Evolutionary conservation across 108 stramenopile genomes (phyloP).

Genomic region (Conticribra guillardii): DNA sequence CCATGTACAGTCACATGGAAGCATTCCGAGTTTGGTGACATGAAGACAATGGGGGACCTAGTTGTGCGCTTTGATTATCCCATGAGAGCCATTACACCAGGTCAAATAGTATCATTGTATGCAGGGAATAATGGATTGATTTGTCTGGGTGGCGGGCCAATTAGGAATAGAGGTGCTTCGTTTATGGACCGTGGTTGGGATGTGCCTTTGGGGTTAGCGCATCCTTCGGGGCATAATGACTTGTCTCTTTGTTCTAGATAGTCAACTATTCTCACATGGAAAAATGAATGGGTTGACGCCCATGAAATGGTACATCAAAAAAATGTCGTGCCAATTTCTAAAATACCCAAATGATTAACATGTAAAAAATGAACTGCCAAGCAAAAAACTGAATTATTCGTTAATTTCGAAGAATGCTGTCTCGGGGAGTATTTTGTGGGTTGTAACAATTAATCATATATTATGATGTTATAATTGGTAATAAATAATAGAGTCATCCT

Average conservation of each 20-base stretch:
- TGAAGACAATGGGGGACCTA: constrained; percentile 15
- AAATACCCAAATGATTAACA: too few relatives aligned
- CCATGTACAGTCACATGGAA: constrained; percentile 57
- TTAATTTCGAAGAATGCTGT: too few relatives aligned
- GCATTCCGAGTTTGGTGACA: constrained; percentile 1
- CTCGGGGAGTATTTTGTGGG: too few relatives aligned
- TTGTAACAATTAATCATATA: too few relatives aligned
- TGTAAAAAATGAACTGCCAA: too few relatives aligned
- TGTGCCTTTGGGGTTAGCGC: constrained; percentile 26
- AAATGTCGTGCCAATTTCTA: too few relatives aligned
- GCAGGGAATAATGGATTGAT: constrained; percentile 64
- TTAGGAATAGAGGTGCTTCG: constrained; percentile 47
- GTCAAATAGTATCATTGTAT: constrained; percentile 80
- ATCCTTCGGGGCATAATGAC: constrained; percentile 54
- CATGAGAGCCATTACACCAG: constrained; percentile 77
- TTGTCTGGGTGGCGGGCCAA: constrained; percentile 84
- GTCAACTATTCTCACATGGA: too few relatives aligned
- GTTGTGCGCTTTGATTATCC: constrained; percentile 56
- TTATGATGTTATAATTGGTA: too few relatives aligned
- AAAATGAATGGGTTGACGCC: too few relatives aligned
- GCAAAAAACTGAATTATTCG: too few relatives aligned
- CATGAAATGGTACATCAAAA: too few relatives aligned
- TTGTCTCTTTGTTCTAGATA: constrained; percentile 19
- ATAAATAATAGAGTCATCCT: too few relatives aligned
- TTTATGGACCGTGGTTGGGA: constrained; percentile 57